These are phyloP conservation scores for Zygotorulaspora chibaensis DNA, from an alignment of 805 yeast genomes.

Conservation along the genomic window DNA sequence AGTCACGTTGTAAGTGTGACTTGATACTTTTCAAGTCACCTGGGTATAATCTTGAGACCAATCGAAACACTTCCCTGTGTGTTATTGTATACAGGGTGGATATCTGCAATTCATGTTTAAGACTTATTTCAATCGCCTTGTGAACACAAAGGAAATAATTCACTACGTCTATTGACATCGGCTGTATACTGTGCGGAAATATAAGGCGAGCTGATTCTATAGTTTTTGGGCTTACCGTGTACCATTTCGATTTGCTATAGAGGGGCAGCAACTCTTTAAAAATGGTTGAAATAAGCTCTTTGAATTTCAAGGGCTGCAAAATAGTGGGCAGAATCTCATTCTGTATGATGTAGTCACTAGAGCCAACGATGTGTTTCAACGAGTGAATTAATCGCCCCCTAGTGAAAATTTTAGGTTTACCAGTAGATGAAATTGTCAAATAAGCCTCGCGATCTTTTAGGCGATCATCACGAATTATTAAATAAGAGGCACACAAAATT, in stretches of 20 bases:
- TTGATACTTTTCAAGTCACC: conserved; percentile 7
- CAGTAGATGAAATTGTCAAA: conserved; percentile 16
- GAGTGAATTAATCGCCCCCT: conserved; percentile 14
- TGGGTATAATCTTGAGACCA: conserved; percentile 11
- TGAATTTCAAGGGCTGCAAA: conserved; percentile 14
- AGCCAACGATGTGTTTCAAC: conserved; percentile 14
- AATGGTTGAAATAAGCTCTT: conserved; percentile 13
- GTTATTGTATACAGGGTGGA: conserved; percentile 11
- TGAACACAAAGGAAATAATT: conserved; percentile 13
- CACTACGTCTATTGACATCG: conserved; percentile 11
- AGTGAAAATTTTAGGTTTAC: conserved; percentile 19
- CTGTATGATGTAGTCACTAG: conserved; percentile 13
- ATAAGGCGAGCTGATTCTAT: conserved; percentile 2
- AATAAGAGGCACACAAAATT: conserved; percentile 15
- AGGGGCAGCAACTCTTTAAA: conserved; percentile 20
- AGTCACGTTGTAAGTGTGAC: conserved; percentile 7
- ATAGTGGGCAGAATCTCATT: conserved; percentile 15
- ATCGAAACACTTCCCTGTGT: conserved; percentile 9
- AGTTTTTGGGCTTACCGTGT: conserved; percentile 9
- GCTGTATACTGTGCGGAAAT: conserved; percentile 16
- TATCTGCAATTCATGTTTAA: conserved; percentile 5
- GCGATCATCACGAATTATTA: conserved; percentile 18
- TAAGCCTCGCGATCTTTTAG: conserved; percentile 18
- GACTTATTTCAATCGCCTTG: conserved; percentile 10
- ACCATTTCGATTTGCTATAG: conserved; percentile 17